Evolutionary conservation across 257 asterid genomes (phyloP).

Genomic region (Lantana camara): DNA sequence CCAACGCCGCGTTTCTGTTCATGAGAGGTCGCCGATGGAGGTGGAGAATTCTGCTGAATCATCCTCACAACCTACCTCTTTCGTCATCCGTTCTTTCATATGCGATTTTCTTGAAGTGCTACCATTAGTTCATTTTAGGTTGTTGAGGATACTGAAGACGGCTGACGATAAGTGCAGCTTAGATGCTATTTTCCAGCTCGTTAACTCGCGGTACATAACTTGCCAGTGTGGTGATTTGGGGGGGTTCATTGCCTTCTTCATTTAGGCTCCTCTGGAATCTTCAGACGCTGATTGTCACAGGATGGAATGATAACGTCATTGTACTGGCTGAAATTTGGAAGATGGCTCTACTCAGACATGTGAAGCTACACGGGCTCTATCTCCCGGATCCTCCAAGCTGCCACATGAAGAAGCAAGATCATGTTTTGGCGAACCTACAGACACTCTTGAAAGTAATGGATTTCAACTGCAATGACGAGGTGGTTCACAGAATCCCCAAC

Average conservation of each 20-base stretch:
- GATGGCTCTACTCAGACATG: slow-evolving; percentile 24
- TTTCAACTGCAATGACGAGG: neutral
- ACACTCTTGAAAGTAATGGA: neutral
- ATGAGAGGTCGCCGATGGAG: no score
- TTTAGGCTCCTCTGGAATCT: slow-evolving; percentile 13
- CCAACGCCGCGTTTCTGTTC: no score
- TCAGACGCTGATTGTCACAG: slow-evolving; percentile 7
- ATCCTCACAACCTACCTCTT: no score
- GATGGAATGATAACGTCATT: neutral
- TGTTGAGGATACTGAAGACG: no score
- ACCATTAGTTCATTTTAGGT: no score
- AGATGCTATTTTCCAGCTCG: no score
- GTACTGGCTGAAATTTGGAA: slow-evolving; percentile 17
- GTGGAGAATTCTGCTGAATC: no score
- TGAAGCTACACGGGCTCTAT: neutral
- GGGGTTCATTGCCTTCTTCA: slow-evolving; percentile 13
- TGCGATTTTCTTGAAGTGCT: no score
- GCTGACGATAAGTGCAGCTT: no score
- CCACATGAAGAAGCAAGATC: neutral
- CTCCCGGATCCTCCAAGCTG: neutral
- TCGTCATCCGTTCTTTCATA: no score
- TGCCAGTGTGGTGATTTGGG: no score
- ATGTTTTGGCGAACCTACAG: slow-evolving; percentile 15
- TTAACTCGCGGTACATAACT: no score
- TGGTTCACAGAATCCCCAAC: slow-evolving; percentile 10